phyloP scores from a whole-genome alignment of 257 asterid genomes.

The Voacanga thouarsii region DNA sequence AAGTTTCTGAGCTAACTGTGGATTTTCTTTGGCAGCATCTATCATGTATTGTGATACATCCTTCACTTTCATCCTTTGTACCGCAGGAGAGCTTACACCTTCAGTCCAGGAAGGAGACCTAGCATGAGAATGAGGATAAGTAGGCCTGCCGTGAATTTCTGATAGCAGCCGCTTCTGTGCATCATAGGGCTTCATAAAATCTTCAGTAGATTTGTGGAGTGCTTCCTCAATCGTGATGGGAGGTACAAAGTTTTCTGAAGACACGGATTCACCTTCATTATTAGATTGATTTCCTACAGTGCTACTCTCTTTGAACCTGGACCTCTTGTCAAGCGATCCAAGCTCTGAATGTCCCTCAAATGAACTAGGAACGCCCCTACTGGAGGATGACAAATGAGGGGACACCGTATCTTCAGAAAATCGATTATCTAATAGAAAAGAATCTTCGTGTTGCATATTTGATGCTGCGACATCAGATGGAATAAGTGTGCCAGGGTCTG shows the following conservation, averaged over 20 bases:
- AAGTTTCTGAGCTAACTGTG: constrained; percentile 89
- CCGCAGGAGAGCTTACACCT: constrained; percentile 93
- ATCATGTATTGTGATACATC: constrained; percentile 94
- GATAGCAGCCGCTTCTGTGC: constrained; percentile 36
- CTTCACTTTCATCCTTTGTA: constrained; percentile 74
- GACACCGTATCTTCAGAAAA: constrained; percentile 30
- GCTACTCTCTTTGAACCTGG: constrained; percentile 32
- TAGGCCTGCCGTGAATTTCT: constrained; percentile 45
- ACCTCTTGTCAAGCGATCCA: constrained; percentile 28
- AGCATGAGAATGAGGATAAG: constrained; percentile 58
- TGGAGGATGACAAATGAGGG: constrained; percentile 43
- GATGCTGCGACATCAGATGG: constrained; percentile 77
- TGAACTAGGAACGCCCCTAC: constrained; percentile 37
- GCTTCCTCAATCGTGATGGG: constrained; percentile 31
- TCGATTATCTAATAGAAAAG: constrained; percentile 27
- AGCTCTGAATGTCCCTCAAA: constrained; percentile 31
- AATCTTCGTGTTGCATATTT: constrained; percentile 35
- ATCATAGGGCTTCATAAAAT: constrained; percentile 31
- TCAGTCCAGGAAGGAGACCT: constrained; percentile 99
- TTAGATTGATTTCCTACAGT: constrained; percentile 29
- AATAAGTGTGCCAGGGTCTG: constrained; percentile 95
- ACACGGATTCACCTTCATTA: constrained; percentile 20
- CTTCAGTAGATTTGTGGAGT: constrained; percentile 24
- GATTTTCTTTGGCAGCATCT: constrained; percentile 94
- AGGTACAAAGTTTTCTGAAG: constrained; percentile 29